Evolutionary conservation across 2,329 filamentous ascomycete species (phyloP), one percentile per base, ranked within the genome.

Genomic region (Paracorniculantispora psalliotae): DNA sequence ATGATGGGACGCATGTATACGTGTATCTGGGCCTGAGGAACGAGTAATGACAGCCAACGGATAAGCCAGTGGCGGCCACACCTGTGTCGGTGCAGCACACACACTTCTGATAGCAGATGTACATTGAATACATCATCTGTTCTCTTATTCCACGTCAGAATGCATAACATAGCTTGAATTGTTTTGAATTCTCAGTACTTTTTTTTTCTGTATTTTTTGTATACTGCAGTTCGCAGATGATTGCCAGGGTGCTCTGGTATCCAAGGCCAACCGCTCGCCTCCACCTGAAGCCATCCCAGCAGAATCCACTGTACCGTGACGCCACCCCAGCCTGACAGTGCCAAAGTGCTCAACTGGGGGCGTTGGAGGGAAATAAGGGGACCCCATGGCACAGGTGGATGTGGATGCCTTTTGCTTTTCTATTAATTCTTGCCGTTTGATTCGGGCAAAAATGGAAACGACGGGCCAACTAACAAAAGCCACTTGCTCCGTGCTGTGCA

Each of bases 41-140:
- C 54, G 17, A 39, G 30, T 19, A 19, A 39, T 41, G 44, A 6
- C 44, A 57, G 54, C 44, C 54, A 57, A 57, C 54, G 44, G 52
- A 57, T 49, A 57, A 57, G 54, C 39, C 30, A 25, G 37, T 41
- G 35, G 50, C 37, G n/a, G 39, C 28, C 52, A 55, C 23, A 43
- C 28, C 12, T 28, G n/a, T 25, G 28, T n/a, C 35, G 41, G 28
- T 23, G n/a, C n/a, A 47, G 15, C 12, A 43, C 35, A 35, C 13
- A 8, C 13, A 12, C n/a, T 13, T 17, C 10, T 28, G 19, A 49
- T 50, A n/a, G 2, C 30, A 50, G 47, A 50, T n/a, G n/a, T n/a
- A n/a, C n/a, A n/a, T n/a, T n/a, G 17, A 52, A 17, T 13, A 23
- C 7, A n/a, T n/a, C 10, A 10, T 48, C 13, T 48, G 4, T n/a